Base-by-base conservation (phyloP, 73 alveolate genomes). In the Tetrahymena borealis region DNA sequence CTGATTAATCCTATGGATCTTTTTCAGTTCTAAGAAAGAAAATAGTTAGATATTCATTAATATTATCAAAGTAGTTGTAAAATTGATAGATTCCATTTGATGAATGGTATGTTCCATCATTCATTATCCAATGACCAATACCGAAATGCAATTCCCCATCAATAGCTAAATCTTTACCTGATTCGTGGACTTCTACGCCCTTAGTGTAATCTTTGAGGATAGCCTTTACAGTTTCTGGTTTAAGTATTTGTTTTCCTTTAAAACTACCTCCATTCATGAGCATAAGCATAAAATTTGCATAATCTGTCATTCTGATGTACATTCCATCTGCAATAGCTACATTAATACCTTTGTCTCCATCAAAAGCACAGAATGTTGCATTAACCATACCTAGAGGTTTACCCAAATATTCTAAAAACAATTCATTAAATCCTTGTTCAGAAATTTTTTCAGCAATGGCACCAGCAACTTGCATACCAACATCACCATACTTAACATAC, bases 251-350 rank as follows among this genome's bases (percentile, higher is more conserved):
- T 37, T 40, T 20, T 9, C 94, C 94, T 15, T 91, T 28, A 91
- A 20, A 91, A 91, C 31, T 9, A 0, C 91, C 94, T 33, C 33
- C n/a, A 31, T 91, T 91, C n/a, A 91, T 78, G 2, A 91, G 42
- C 94, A 40, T 91, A 7, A 39, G 0, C 41, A 91, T 11, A 91
- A 91, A 91, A 91, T 91, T 91, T 24, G 78, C 94, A 40, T 91
- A 91, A 24, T 91, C 94, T 24, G 40, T 91, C 94, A 91, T 91
- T 41, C 42, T 91, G 16, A 91, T 33, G 24, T 16, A 39, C 39
- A 91, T 28, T 31, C 94, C 94, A 91, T 91, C 94, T 24, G 94
- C 94, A 11, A 91, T 39, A n/a, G 94, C 94, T 7, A 91, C 32
- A 32, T 91, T 91, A 39, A 32, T 42, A 11, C 91, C 91, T 39